phyloP scores from a whole-genome alignment of 2,329 filamentous ascomycete genomes.

The Aschersonia sp. region DNA sequence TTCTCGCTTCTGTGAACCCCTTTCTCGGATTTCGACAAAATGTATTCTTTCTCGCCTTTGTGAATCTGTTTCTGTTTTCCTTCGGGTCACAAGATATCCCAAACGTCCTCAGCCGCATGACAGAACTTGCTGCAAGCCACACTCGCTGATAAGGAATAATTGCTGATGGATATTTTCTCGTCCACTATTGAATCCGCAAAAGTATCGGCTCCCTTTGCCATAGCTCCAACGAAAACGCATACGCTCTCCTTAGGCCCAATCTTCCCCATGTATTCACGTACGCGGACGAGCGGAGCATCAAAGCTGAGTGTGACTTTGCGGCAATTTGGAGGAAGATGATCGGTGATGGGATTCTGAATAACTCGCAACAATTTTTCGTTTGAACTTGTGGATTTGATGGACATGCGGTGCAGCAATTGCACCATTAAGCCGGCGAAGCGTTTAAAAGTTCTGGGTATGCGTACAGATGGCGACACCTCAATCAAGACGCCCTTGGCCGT shows the following conservation, averaged over 20 bases:
- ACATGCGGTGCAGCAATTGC: conserved; percentile 85
- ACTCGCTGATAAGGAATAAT: conserved; percentile 92
- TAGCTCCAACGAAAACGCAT: conserved; percentile 93
- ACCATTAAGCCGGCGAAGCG: conserved; percentile 98
- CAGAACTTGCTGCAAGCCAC: conserved; percentile 99
- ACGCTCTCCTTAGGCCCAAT: conserved; percentile 78
- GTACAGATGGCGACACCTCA: conserved; percentile 93
- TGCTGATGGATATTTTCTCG: conserved; percentile 96
- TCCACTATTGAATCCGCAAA: conserved; percentile 92
- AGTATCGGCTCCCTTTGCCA: conserved; percentile 93
- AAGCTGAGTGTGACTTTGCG: conserved; percentile 95
- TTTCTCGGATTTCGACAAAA: too few species aligned
- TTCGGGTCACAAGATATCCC: conserved; percentile 65
- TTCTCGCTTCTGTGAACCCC: too few species aligned
- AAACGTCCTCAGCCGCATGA: conserved; percentile 91
- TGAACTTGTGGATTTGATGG: conserved; percentile 90
- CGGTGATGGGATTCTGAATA: conserved; percentile 95
- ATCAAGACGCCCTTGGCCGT: conserved; percentile 95
- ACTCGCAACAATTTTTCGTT: conserved; percentile 96
- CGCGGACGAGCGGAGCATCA: conserved; percentile 74
- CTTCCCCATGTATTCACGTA: conserved; percentile 75
- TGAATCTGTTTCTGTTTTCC: too few species aligned
- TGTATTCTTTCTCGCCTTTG: too few species aligned
- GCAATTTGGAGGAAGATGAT: conserved; percentile 92
- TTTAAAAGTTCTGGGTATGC: conserved; percentile 97